Evolutionary conservation across 371 early-diverging fungal species (phyloP).

Genomic region (Phascolomyces articulosus): DNA sequence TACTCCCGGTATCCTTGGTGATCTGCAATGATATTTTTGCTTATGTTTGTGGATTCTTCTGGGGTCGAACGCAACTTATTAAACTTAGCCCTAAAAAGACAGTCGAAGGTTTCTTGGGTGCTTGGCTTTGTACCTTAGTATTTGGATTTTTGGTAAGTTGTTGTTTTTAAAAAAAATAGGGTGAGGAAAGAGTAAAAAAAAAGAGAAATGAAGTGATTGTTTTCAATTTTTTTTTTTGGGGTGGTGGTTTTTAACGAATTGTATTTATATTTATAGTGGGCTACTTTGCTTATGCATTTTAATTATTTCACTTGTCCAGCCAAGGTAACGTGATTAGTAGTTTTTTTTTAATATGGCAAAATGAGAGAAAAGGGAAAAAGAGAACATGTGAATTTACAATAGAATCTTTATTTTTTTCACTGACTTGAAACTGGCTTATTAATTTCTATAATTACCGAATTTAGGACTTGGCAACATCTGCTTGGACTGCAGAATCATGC

Average conservation of each 20-base stretch:
- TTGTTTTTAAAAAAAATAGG: too few species aligned
- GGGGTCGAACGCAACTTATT: slow-evolving; percentile 92
- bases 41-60: slow-evolving; percentile 95
- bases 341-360: too few species aligned
- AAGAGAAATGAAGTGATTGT: too few species aligned
- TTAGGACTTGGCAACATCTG: slow-evolving; percentile 45
- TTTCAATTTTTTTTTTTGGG: too few species aligned
- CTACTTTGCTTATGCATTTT: slow-evolving; percentile 58
- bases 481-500: slow-evolving; percentile 47
- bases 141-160: slow-evolving; percentile 83
- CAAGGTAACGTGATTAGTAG: slow-evolving; percentile 32
- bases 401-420: background rate
- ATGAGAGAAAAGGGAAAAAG: too few species aligned
- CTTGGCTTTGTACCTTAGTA: slow-evolving; percentile 83
- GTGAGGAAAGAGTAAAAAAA: too few species aligned
- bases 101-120: slow-evolving; percentile 98
- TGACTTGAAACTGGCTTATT: background rate
- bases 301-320: slow-evolving; percentile 91
- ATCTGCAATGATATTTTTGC: slow-evolving; percentile 98
- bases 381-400: too few species aligned
- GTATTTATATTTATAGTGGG: slow-evolving; percentile 24
- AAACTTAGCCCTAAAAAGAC: slow-evolving; percentile 99
- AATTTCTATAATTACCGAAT: background rate
- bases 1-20: slow-evolving; percentile 92
- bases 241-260: background rate